Percentiles rank a stretch among this genome's conserved stretches.
Evolutionary conservation across 2,329 filamentous ascomycete species (phyloP).

Genomic region (Phyllosticta paracitricarpa): DNA sequence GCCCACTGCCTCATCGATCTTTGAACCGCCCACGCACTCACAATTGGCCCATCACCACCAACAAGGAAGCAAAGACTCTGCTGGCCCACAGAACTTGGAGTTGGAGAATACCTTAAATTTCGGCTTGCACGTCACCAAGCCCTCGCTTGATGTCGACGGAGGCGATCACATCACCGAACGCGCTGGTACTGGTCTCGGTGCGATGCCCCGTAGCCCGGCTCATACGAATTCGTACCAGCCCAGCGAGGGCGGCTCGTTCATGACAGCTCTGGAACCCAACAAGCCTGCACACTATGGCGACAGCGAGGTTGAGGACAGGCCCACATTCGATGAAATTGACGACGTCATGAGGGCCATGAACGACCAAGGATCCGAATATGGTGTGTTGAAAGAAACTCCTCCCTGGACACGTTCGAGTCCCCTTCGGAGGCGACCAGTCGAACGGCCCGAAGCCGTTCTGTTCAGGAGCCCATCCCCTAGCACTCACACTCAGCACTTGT

Average conservation of each 20-base stretch:
- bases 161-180: background rate
- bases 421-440: constrained; percentile 18
- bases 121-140: constrained; percentile 29
- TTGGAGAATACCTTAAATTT: constrained; percentile 48
- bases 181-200: constrained; percentile 10
- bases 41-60: background rate
- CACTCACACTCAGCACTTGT: constrained; percentile 52
- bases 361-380: constrained; percentile 60
- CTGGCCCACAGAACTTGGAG: constrained; percentile 41
- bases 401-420: constrained; percentile 4
- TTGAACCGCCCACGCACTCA: background rate
- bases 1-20: background rate
- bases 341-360: constrained; percentile 83
- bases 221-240: constrained; percentile 26
- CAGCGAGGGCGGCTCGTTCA: constrained; percentile 30
- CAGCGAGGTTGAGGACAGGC: constrained; percentile 29
- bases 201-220: constrained; percentile 26
- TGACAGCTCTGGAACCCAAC: constrained; percentile 26
- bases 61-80: constrained; percentile 37
- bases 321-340: constrained; percentile 75
- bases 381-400: constrained; percentile 51
- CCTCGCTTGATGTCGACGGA: constrained; percentile 18
- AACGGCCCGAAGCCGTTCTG: constrained; percentile 31
- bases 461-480: constrained; percentile 63
- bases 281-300: constrained; percentile 25